A percentile compares a stretch with the other conserved stretches of the same genome.
Evolutionary conservation across 2,329 filamentous ascomycete species (phyloP).

Genomic region (Colletotrichum theobromicola): DNA sequence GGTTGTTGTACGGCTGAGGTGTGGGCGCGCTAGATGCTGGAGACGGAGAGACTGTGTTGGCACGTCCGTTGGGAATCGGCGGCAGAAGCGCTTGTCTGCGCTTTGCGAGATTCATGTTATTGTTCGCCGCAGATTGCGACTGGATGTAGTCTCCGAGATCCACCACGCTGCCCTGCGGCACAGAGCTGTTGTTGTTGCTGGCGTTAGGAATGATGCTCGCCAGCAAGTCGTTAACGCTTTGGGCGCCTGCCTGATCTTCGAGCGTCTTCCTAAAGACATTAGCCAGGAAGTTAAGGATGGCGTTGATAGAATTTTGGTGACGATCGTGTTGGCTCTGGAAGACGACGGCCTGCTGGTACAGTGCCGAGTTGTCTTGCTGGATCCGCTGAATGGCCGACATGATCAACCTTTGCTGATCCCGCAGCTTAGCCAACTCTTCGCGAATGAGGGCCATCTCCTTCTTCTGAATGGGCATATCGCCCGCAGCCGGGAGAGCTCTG

Average conservation of each 20-base stretch:
- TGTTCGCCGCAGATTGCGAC: slow-evolving; percentile 43
- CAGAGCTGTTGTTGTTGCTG: slow-evolving; percentile 45
- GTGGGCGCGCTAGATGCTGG: slow-evolving; percentile 31
- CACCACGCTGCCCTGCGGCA: slow-evolving; percentile 62
- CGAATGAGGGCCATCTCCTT: slow-evolving; percentile 81
- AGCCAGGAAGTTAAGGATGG: slow-evolving; percentile 95
- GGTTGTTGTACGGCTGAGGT: slow-evolving; percentile 32
- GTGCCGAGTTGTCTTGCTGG: slow-evolving; percentile 83
- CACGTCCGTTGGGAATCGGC: slow-evolving; percentile 50
- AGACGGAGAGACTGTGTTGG: slow-evolving; percentile 28
- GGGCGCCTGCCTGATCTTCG: slow-evolving; percentile 77
- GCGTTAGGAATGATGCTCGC: slow-evolving; percentile 71
- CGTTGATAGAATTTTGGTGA: slow-evolving; percentile 98
- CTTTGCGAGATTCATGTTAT: slow-evolving; percentile 50
- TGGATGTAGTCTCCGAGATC: slow-evolving; percentile 66
- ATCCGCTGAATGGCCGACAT: slow-evolving; percentile 81
- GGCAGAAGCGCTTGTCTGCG: slow-evolving; percentile 59
- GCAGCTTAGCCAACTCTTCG: slow-evolving; percentile 80
- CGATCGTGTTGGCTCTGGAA: slow-evolving; percentile 93
- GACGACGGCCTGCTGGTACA: slow-evolving; percentile 85
- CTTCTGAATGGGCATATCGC: slow-evolving; percentile 58
- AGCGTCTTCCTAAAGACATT: slow-evolving; percentile 95
- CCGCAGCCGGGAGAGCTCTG: slow-evolving; percentile 46
- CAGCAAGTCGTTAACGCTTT: slow-evolving; percentile 86
- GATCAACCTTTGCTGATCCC: slow-evolving; percentile 86